Base-by-base conservation (phyloP, 2,329 filamentous ascomycete genomes). In the Pseudocercospora musae region DNA sequence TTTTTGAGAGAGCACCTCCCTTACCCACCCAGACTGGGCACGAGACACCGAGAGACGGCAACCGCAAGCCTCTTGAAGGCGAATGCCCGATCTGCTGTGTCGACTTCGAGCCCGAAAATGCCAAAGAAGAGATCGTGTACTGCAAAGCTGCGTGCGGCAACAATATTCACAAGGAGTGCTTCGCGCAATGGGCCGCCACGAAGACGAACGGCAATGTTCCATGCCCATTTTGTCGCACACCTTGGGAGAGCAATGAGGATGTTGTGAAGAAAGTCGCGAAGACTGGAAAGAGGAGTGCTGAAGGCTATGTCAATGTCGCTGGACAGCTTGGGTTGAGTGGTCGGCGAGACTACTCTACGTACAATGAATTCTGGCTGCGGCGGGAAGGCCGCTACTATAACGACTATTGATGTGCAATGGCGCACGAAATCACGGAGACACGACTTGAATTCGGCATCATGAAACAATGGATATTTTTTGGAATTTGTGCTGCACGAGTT, bases 61-160 rank as follows among this genome's bases (percentile, higher is more conserved):
- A 84, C 21, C 83, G 85, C 60, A 88, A 87, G 67, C 77, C 83
- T 0, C 74, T 87, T 23, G 84, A 87, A 59, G 86, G 85, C 20
- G 85, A 88, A 65, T 89, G 86, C 66, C 84, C 85, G 0, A 85
- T 88, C 62, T 88, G 86, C 71, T 85, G 66, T 57, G 64, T 62
- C 11, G 71, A 72, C 23, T 68, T 73, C 20, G 63, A 71, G 29
- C 61, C 65, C 4, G 63, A 66, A 3, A 62, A 62, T 4, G 58
- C 62, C 4, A 59, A 61, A 15, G 77, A 84, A 60, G 74, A 79
- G 4, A 80, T 84, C 6, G 77, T 85, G 4, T 88, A 84, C 79
- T 88, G 86, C 74, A 84, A 83, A 71, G 80, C 81, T 0, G 78
- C 81, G 1, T 89, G 86, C 66, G 86, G 86, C 10, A 87, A 88